Evolutionary conservation across 148 eudicot genomes (phyloP), one percentile per base, ranked within the genome.

Genomic region (Cornus controversa): DNA sequence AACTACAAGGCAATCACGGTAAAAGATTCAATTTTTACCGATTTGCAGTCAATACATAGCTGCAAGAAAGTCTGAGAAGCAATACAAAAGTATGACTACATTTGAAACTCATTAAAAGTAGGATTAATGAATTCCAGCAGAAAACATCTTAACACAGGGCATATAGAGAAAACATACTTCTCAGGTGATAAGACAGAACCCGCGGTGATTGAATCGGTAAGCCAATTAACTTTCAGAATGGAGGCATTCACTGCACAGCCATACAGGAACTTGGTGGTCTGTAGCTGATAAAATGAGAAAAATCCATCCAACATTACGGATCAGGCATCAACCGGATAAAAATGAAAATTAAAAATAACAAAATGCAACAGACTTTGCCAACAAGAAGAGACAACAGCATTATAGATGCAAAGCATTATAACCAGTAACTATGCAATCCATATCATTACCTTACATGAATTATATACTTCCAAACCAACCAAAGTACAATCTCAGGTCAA

Each of bases 231-330:
- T 77, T 82, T 84, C 77, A 94, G 93, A 65, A 94, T 66, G 81
- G 78, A 85, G 73, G 98, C 94, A 73, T 89, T 86, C 72, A 87
- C 96, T 37, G 92, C 94, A 83, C 98, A 91, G 0, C 96, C 98
- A 81, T 94, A 94, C 89, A 94, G 85, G 86, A 94, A 94, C 79
- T 85, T 83, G 68, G 89, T 78, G 27, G 98, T 90, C 77, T 90
- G 91, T 75, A 87, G 87, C 98, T 93, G 97, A 82, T 69, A 74
- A 75, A 76, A 75, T 68, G 82, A 8, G 42, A 78, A 24, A 75
- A 45, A 75, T 42, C 16, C 11, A 77, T 66, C 22, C 36, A 27
- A 28, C 37, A 60, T 71, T 15, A 79, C 70, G 6, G 24, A 18
- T 7, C 24, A 18, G 23, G 8, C 64, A 18, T 16, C 25, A 74